These are phyloP conservation scores for Opeltia flavorubescens DNA, from an alignment of 495 filamentous ascomycete genomes.

Conservation along the genomic window DNA sequence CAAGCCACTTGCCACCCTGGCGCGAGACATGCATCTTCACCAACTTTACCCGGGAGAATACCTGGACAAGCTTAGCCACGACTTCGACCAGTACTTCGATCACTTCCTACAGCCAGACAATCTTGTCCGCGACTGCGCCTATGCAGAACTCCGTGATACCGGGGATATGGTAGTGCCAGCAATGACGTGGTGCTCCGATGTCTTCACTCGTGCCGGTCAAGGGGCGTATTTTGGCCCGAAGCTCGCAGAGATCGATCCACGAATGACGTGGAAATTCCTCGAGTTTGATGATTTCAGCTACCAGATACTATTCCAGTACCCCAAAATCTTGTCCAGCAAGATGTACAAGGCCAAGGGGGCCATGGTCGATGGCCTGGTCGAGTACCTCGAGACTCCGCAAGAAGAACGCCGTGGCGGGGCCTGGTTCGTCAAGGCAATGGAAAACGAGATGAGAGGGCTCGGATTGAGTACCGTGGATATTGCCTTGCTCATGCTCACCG, in stretches of 20 bases:
- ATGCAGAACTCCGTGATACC: neutral
- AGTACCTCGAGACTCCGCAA: slow-evolving; percentile 14
- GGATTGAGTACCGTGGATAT: slow-evolving; percentile 8
- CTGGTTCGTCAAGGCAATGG: slow-evolving; percentile 14
- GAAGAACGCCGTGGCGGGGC: slow-evolving; percentile 4
- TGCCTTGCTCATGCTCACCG: slow-evolving; percentile 9
- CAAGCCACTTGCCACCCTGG: slow-evolving; percentile 6
- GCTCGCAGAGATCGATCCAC: slow-evolving; percentile 12
- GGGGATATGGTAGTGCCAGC: slow-evolving; percentile 8
- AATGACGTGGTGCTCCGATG: slow-evolving; percentile 11
- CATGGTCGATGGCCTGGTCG: slow-evolving; percentile 7
- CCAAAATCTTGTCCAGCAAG: slow-evolving; percentile 2
- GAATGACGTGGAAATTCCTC: slow-evolving; percentile 6
- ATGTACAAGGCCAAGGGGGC: slow-evolving; percentile 6
- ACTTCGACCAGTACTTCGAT: slow-evolving; percentile 3
- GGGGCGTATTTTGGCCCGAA: slow-evolving; percentile 14
- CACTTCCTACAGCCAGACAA: neutral
- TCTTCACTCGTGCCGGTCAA: slow-evolving; percentile 12
- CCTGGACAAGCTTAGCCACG: slow-evolving; percentile 1
- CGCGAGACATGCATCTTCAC: slow-evolving; percentile 11
- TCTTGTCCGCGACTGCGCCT: neutral
- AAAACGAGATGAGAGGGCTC: slow-evolving; percentile 14
- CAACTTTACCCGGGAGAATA: slow-evolving; percentile 15
- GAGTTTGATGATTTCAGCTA: slow-evolving; percentile 17
- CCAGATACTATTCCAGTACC: slow-evolving; percentile 17